Percentiles rank a stretch among this genome's conserved stretches.
These are phyloP conservation scores for Penicillium taxi DNA, from an alignment of 495 filamentous ascomycete species.

Conservation along the genomic window DNA sequence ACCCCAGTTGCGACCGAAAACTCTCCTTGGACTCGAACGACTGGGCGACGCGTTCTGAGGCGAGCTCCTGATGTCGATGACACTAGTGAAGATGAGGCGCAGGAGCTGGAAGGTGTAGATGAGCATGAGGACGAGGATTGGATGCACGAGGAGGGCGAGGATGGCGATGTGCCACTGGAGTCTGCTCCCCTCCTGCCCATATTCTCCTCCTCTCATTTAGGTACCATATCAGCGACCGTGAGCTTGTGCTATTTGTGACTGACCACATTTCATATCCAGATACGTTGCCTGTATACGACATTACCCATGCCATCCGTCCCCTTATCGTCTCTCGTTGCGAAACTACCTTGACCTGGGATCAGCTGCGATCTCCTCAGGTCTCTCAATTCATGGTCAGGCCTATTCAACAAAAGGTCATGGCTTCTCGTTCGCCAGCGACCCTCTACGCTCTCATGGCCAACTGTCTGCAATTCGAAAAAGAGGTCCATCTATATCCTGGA, in stretches of 20 bases:
- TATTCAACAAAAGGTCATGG: slow-evolving; percentile 71
- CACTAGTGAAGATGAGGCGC: slow-evolving; percentile 10
- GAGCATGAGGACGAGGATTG: slow-evolving; percentile 32
- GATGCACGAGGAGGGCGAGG: slow-evolving; percentile 41
- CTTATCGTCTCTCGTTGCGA: slow-evolving; percentile 76
- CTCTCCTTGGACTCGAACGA: slow-evolving; percentile 25
- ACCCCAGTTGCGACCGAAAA: slow-evolving; percentile 29
- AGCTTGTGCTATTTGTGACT: background rate
- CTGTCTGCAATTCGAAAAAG: slow-evolving; percentile 85
- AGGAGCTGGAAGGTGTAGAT: slow-evolving; percentile 32
- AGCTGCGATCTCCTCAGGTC: slow-evolving; percentile 86
- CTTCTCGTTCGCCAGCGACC: slow-evolving; percentile 71
- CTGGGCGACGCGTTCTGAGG: slow-evolving; percentile 6
- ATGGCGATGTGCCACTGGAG: slow-evolving; percentile 51
- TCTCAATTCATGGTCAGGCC: slow-evolving; percentile 94
- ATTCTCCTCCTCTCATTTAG: slow-evolving; percentile 74
- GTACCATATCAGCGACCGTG: slow-evolving; percentile 29
- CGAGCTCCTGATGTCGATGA: slow-evolving; percentile 6
- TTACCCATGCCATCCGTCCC: slow-evolving; percentile 80
- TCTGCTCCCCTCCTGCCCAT: slow-evolving; percentile 65
- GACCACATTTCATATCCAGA: slow-evolving; percentile 33
- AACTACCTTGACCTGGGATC: slow-evolving; percentile 91
- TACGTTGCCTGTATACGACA: slow-evolving; percentile 75
- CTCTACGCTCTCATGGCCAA: slow-evolving; percentile 89
- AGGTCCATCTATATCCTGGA: slow-evolving; percentile 68